Evolutionary conservation across 495 filamentous ascomycete genomes (phyloP).

Genomic region (Neurospora terricola): DNA sequence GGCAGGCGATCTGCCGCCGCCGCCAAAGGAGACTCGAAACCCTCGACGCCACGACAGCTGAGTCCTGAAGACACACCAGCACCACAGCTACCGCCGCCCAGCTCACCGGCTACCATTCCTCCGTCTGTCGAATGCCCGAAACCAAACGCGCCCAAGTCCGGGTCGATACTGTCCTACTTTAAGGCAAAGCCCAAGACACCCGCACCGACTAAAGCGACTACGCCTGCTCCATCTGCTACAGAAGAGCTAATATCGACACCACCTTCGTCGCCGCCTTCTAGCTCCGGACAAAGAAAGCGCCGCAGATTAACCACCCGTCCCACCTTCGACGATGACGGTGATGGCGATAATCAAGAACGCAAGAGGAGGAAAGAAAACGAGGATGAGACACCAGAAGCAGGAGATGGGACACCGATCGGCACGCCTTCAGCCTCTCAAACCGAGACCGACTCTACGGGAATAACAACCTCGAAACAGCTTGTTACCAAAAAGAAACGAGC

Average conservation of each 20-base stretch:
- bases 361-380: neutral
- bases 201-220: neutral
- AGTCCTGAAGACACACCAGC: neutral
- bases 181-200: constrained; percentile 12
- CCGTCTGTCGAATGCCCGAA: neutral
- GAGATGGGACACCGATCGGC: neutral
- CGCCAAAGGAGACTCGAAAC: neutral
- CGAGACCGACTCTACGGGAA: neutral
- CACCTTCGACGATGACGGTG: neutral
- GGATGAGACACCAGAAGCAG: neutral
- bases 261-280: constrained; percentile 16
- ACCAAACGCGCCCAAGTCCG: constrained; percentile 12
- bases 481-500: neutral
- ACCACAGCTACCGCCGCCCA: neutral
- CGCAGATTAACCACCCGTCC: constrained; percentile 29
- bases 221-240: neutral
- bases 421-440: neutral
- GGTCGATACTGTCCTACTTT: constrained; percentile 36
- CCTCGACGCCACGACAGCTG: neutral
- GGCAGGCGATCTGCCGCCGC: constrained; percentile 21
- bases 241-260: neutral
- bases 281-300: constrained; percentile 12
- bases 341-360: neutral
- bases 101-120: neutral
- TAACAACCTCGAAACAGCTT: neutral